phyloP scores from a whole-genome alignment of 305 asterid genomes.

The Fraxinus angustifolia region DNA sequence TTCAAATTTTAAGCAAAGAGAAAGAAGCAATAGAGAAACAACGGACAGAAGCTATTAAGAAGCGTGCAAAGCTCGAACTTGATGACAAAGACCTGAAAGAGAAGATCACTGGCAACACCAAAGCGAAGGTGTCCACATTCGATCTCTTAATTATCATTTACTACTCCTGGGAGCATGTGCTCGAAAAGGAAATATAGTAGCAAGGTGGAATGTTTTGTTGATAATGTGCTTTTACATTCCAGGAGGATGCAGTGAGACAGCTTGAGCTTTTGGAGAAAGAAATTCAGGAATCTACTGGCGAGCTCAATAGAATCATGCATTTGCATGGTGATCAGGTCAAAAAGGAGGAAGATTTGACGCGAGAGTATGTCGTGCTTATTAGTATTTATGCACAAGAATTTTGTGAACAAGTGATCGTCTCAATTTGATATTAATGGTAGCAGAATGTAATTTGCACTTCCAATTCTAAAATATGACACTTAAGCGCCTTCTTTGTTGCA shows the following conservation, averaged over 20 bases:
- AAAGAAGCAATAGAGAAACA: conserved; percentile 87
- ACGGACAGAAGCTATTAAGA: conserved; percentile 73
- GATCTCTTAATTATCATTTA: conserved; percentile 11
- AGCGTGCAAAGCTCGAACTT: conserved; percentile 87
- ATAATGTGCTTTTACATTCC: conserved; percentile 29
- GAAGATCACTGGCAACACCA: conserved; percentile 61
- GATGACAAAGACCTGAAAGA: conserved; percentile 85
- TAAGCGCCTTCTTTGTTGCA: not conserved
- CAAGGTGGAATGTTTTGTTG: conserved; percentile 20
- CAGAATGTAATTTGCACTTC: conserved; percentile 8
- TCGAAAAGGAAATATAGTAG: conserved; percentile 5
- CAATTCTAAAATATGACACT: not conserved
- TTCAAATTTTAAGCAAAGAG: conserved; percentile 73
- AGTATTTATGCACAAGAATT: conserved; percentile 7
- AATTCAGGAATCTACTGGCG: conserved; percentile 64
- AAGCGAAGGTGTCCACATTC: conserved; percentile 61
- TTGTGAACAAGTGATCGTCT: conserved; percentile 1
- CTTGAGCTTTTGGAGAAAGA: conserved; percentile 75
- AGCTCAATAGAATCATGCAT: conserved; percentile 59
- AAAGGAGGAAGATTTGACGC: conserved; percentile 80
- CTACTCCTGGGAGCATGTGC: conserved; percentile 10
- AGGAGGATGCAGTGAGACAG: conserved; percentile 85
- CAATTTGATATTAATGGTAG: conserved; percentile 16
- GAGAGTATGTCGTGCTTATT: conserved; percentile 54
- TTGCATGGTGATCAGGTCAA: conserved; percentile 59